Conservation (phyloP, 352 stramenopile species). For the Saprolegnia parasitica region DNA sequence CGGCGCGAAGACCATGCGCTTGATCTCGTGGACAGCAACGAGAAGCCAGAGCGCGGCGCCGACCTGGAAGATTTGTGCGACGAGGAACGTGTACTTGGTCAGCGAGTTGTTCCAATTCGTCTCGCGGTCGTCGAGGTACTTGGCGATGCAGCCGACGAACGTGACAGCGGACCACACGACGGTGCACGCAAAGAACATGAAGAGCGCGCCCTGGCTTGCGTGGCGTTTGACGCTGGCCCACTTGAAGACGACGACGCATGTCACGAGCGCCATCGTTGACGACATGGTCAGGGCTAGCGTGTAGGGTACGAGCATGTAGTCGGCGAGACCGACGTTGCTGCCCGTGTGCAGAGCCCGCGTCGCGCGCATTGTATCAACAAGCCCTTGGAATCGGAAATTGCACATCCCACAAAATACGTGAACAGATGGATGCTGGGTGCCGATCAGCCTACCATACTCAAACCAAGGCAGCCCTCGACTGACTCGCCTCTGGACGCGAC, state of each 20-base stretch:
- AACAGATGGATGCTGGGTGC: too few relatives aligned
- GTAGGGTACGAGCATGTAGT: conserved; percentile 25
- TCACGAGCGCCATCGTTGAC: conserved; percentile 6
- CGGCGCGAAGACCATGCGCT: conserved; percentile 19
- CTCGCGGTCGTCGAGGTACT: conserved; percentile 6
- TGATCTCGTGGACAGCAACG: conserved; percentile 18
- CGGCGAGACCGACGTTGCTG: background rate
- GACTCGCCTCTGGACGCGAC: too few relatives aligned
- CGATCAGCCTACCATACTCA: too few relatives aligned
- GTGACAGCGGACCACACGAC: conserved; percentile 12
- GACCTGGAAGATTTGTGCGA: conserved; percentile 22
- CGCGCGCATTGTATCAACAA: too few relatives aligned
- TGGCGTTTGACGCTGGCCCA: conserved; percentile 18
- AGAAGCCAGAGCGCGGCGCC: conserved; percentile 18
- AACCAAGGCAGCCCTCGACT: too few relatives aligned
- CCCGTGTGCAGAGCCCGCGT: too few relatives aligned
- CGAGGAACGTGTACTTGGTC: conserved; percentile 13
- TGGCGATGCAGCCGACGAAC: conserved; percentile 10
- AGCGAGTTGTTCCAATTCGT: background rate
- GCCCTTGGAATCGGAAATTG: too few relatives aligned
- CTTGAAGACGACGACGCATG: conserved; percentile 25
- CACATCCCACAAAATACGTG: too few relatives aligned
- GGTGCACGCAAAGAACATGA: conserved; percentile 25
- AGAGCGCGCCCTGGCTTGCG: conserved; percentile 21
- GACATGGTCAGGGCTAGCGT: conserved; percentile 6